Conservation (phyloP, 2,329 filamentous ascomycete genomes). For the Fusarium sp. region DNA sequence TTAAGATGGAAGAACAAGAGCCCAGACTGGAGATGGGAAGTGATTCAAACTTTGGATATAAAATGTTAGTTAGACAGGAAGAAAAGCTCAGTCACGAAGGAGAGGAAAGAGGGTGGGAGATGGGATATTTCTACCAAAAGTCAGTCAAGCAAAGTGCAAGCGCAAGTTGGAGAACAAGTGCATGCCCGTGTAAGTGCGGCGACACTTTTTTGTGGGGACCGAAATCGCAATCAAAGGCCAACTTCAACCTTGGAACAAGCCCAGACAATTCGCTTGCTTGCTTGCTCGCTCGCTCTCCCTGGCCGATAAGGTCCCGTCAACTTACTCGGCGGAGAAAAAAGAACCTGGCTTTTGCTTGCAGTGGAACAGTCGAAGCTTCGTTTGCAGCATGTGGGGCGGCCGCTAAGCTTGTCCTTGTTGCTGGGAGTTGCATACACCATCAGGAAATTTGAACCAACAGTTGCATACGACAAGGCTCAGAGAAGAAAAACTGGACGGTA, state of each 20-base stretch:
- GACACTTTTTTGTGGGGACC: constrained; percentile 30
- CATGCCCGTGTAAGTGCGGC: constrained; percentile 39
- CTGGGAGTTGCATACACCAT: constrained; percentile 36
- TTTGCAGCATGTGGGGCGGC: constrained; percentile 43
- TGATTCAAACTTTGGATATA: constrained; percentile 7
- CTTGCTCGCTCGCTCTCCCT: neutral
- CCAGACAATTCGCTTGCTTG: neutral
- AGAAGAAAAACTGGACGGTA: constrained; percentile 13
- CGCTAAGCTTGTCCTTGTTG: constrained; percentile 17
- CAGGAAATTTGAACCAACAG: constrained; percentile 30
- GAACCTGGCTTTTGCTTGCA: constrained; percentile 6
- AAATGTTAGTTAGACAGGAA: constrained; percentile 17
- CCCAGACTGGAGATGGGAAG: neutral
- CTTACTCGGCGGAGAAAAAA: constrained; percentile 18
- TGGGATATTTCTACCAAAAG: constrained; percentile 39
- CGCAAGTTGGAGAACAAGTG: neutral
- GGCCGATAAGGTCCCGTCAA: constrained; percentile 36
- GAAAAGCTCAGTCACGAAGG: constrained; percentile 5
- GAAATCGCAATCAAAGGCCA: constrained; percentile 16
- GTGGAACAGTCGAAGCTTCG: constrained; percentile 27
- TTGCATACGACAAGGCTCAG: constrained; percentile 29
- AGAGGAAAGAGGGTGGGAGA: constrained; percentile 39
- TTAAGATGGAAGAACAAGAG: constrained; percentile 8
- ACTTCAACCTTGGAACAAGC: constrained; percentile 21
- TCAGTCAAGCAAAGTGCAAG: neutral